Percentiles rank a stretch among this genome's conserved stretches.
Evolutionary conservation across 495 filamentous ascomycete genomes (phyloP).

Genomic region (Hypoxylon crocopeplum): DNA sequence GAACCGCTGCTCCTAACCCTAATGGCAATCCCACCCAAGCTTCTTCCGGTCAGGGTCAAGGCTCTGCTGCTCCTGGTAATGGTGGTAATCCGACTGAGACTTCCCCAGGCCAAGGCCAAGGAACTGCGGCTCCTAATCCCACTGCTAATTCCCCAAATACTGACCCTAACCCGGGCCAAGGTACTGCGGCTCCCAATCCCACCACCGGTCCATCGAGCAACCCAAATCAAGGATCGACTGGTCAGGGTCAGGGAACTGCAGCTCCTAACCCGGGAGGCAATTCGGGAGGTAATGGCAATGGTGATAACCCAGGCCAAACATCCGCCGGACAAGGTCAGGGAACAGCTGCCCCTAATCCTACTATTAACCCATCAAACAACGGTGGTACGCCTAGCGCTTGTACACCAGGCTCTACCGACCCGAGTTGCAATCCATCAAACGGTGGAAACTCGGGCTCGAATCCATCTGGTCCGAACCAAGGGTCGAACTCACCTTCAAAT

Average conservation of each 20-base stretch:
- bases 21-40: no score
- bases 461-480: slow-evolving; percentile 1
- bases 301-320: background rate
- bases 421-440: background rate
- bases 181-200: background rate
- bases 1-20: no score
- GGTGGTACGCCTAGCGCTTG: slow-evolving; percentile 9
- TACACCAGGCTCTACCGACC: slow-evolving; percentile 8
- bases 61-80: no score
- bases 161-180: background rate
- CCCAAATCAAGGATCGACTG: background rate
- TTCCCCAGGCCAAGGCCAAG: background rate
- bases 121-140: background rate
- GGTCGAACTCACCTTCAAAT: slow-evolving; percentile 6
- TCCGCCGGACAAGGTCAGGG: background rate
- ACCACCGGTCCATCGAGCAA: background rate
- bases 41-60: no score
- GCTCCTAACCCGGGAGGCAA: slow-evolving; percentile 5
- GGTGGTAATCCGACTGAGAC: background rate
- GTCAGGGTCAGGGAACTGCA: background rate
- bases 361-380: background rate
- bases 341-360: slow-evolving; percentile 1
- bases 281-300: no score
- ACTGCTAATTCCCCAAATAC: background rate
- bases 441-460: slow-evolving; percentile 7